Base-by-base conservation (phyloP, 768 basidiomycete species). In the Pleurotus platypus region DNA sequence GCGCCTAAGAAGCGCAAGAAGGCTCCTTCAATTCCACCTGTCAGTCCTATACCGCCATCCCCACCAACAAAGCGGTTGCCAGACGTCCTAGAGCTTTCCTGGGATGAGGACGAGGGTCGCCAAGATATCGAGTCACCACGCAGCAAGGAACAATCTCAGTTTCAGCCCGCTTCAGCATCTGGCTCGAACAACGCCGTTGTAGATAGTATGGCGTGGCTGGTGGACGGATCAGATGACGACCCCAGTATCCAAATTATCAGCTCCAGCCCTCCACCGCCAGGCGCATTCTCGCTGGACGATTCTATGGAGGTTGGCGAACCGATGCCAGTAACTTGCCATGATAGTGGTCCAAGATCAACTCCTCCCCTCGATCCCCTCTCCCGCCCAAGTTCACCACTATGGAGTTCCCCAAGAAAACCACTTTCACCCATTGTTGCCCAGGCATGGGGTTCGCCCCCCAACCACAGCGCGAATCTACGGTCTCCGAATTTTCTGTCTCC, bases 181-280 rank as follows among this genome's bases (percentile, higher is more conserved):
- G 66, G 69, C 12, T 64, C 72, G 43, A 72, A 72, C 43, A 67
- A 69, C 55, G 48, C 27, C 26, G 7, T 53, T 62, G 16, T 63
- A 60, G 57, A 53, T 15, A 76, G 76, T 62, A 84, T 89, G 71
- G 78, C 81, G 2, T 89, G 86, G 87, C 71, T 90, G 18, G 67
- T 89, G 8, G 85, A 81, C 39, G 75, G 84, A 22, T 54, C 51
- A 12, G 85, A 84, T 57, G 85, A 87, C 51, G 86, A 86, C 46
- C 75, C 73, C 8, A 72, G 75, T 45, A 71, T 85, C 60, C 74
- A 77, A 57, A 78, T 85, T 39, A 49, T 81, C n/a, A 71, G 74
- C 49, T 85, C 85, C 18, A 48, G 39, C 24, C 49, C 46, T 53
- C 24, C 42, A 16, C 56, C 47, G 20, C 53, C 49, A 37, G 20